Conservation (phyloP, 164 flowering plant genomes). For the Aristolochia fimbriata region DNA sequence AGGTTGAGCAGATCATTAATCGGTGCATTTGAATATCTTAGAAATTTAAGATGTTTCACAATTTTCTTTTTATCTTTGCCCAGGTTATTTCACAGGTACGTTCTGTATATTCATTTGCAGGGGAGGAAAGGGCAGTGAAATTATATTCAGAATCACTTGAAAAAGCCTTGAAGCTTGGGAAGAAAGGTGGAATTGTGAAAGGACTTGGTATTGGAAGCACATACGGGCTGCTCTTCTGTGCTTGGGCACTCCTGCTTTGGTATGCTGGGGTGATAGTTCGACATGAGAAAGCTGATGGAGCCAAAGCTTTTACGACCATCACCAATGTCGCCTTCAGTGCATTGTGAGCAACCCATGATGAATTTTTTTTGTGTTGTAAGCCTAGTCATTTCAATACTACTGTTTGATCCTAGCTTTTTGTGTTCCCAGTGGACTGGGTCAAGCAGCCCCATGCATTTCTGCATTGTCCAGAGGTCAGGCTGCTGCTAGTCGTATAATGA, state of each 20-base stretch:
- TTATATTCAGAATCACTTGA: constrained; percentile 45
- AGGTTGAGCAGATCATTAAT: too few species aligned
- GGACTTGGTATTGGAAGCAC: constrained; percentile 68
- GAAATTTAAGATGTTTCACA: too few species aligned
- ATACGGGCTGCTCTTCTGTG: constrained; percentile 45
- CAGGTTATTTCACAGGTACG: constrained; percentile 72
- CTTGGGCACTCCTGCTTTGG: constrained; percentile 88
- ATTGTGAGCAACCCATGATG: constrained; percentile 40
- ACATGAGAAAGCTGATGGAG: constrained; percentile 46
- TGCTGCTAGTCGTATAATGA: constrained; percentile 47
- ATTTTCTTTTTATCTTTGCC: not conserved
- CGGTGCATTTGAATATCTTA: too few species aligned
- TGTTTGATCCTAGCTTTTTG: not conserved
- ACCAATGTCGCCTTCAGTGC: constrained; percentile 69
- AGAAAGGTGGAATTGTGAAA: constrained; percentile 62
- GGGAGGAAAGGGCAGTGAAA: constrained; percentile 55
- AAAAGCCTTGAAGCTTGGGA: constrained; percentile 45
- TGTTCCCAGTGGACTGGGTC: constrained; percentile 64
- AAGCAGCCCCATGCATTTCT: constrained; percentile 68
- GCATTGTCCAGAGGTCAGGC: constrained; percentile 59
- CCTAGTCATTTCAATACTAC: too few species aligned
- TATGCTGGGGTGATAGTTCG: constrained; percentile 61
- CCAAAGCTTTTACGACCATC: constrained; percentile 65
- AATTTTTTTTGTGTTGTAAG: too few species aligned
- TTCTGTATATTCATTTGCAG: constrained; percentile 58